phyloP scores from a whole-genome alignment of 805 yeast species.

The Tetrapisispora namnaoensis region DNA sequence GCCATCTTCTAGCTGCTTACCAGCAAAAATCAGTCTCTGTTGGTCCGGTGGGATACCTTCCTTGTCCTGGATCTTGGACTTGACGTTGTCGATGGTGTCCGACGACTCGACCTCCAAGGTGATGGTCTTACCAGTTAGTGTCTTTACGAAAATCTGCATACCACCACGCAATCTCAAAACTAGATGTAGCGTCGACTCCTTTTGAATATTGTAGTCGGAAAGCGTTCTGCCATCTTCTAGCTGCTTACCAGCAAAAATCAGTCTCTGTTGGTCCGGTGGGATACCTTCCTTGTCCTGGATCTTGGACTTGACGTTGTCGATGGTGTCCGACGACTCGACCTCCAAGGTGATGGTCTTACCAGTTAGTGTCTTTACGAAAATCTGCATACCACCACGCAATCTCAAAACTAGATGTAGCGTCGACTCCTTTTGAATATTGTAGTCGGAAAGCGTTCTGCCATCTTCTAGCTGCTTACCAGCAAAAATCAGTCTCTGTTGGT shows the following conservation, averaged over 20 bases:
- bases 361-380: constrained; percentile 92
- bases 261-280: constrained; percentile 64
- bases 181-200: constrained; percentile 61
- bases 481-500: constrained; percentile 58
- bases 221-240: constrained; percentile 63
- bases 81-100: constrained; percentile 88
- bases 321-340: constrained; percentile 91
- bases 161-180: constrained; percentile 72
- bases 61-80: constrained; percentile 62
- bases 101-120: constrained; percentile 90
- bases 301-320: constrained; percentile 82
- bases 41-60: constrained; percentile 66
- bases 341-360: constrained; percentile 95
- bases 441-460: constrained; percentile 61
- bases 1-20: constrained; percentile 56
- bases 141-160: constrained; percentile 33
- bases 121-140: constrained; percentile 44
- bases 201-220: constrained; percentile 64
- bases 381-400: constrained; percentile 83
- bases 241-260: constrained; percentile 64
- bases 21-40: constrained; percentile 58
- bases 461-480: constrained; percentile 69
- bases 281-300: constrained; percentile 65
- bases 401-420: constrained; percentile 62
- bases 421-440: constrained; percentile 65